Evolutionary conservation across 495 filamentous ascomycete species (phyloP).

Genomic region (Copromyces sp.): DNA sequence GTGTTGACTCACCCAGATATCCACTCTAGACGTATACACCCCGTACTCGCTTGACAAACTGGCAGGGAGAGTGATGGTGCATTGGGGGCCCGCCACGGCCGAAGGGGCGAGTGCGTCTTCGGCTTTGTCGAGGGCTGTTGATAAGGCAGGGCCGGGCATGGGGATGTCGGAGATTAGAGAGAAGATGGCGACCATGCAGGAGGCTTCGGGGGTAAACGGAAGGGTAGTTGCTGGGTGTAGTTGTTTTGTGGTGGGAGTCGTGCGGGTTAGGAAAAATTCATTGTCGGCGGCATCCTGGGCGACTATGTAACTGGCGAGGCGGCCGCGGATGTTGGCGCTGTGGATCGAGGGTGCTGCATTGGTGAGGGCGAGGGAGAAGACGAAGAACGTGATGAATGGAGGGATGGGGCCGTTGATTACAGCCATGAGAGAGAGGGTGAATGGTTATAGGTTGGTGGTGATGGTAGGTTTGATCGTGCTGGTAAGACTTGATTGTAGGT

Average conservation of each 20-base stretch:
- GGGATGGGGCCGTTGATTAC: neutral
- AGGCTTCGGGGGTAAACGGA: neutral
- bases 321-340: neutral
- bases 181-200: constrained; percentile 7
- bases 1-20: neutral
- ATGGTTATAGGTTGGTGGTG: neutral
- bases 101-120: neutral
- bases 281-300: neutral
- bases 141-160: constrained; percentile 8
- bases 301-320: neutral
- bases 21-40: neutral
- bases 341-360: neutral
- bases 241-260: constrained; percentile 8
- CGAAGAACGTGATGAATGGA: neutral
- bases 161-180: constrained; percentile 8
- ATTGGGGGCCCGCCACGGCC: neutral
- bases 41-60: neutral
- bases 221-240: neutral
- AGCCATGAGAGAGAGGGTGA: neutral
- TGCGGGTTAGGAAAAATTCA: neutral
- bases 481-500: neutral
- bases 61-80: constrained; percentile 3
- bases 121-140: neutral
- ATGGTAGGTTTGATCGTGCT: neutral
- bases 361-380: neutral